phyloP scores from a whole-genome alignment of 495 filamentous ascomycete species.

The Glonium stellatum region DNA sequence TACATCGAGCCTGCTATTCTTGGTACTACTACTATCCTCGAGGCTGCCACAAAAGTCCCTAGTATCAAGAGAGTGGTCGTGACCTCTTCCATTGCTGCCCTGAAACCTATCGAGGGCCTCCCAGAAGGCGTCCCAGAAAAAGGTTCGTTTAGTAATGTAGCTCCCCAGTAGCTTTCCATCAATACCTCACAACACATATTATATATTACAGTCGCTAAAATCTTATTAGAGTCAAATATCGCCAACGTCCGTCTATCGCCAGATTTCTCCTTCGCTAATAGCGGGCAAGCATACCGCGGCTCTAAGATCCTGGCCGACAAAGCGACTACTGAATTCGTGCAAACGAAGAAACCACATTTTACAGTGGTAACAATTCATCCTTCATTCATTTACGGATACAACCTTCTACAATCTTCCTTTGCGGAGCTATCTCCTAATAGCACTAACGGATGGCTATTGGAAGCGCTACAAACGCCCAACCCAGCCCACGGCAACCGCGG shows the following conservation, averaged over 20 bases:
- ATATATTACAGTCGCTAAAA: neutral
- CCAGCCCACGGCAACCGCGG: slow-evolving; percentile 12
- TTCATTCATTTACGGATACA: slow-evolving; percentile 33
- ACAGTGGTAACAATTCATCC: slow-evolving; percentile 20
- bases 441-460: slow-evolving; percentile 27
- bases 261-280: slow-evolving; percentile 24
- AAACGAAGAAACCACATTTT: slow-evolving; percentile 19
- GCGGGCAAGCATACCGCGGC: slow-evolving; percentile 27
- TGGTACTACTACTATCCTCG: slow-evolving; percentile 33
- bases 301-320: slow-evolving; percentile 32
- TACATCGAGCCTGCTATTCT: slow-evolving; percentile 35
- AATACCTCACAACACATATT: neutral
- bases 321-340: slow-evolving; percentile 26
- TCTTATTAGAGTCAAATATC: neutral
- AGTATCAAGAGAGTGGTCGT: slow-evolving; percentile 38
- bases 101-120: slow-evolving; percentile 30
- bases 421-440: slow-evolving; percentile 16
- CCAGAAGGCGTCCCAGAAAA: slow-evolving; percentile 31
- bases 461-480: slow-evolving; percentile 20
- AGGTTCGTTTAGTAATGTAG: neutral
- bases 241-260: neutral
- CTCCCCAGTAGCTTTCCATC: neutral
- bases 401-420: slow-evolving; percentile 29
- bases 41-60: slow-evolving; percentile 29
- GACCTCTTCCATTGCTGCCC: slow-evolving; percentile 34